Evolutionary conservation across 768 basidiomycete species (phyloP).

Genomic region (Roridomyces roridus): DNA sequence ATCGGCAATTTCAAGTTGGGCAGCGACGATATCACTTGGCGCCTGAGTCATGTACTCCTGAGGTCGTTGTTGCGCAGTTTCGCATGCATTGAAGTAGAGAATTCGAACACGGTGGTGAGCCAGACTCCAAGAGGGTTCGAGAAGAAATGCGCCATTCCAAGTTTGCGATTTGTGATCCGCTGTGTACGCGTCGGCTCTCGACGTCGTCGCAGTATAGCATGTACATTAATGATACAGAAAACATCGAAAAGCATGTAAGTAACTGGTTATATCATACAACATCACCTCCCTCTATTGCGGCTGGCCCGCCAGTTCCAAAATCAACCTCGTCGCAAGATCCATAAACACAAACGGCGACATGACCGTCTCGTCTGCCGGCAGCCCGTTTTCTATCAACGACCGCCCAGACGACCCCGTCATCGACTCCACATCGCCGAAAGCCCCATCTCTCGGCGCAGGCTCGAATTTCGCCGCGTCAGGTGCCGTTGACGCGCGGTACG

Average conservation of each 20-base stretch:
- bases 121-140: too few species aligned
- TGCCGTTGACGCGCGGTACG: conserved; percentile 78
- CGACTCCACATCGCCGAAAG: conserved; percentile 48
- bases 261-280: too few species aligned
- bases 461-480: conserved; percentile 76
- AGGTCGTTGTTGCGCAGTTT: too few species aligned
- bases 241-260: neutral
- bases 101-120: too few species aligned
- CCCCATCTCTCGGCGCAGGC: conserved; percentile 60
- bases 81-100: too few species aligned
- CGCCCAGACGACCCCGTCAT: conserved; percentile 43
- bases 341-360: conserved; percentile 94
- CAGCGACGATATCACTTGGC: too few species aligned
- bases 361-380: conserved; percentile 63
- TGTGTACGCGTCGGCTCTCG: too few species aligned
- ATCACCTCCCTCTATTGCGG: too few species aligned
- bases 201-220: neutral
- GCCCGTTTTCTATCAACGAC: conserved; percentile 58
- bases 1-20: too few species aligned
- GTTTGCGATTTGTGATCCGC: too few species aligned
- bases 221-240: neutral
- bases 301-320: conserved; percentile 86
- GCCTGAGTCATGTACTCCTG: too few species aligned
- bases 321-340: conserved; percentile 93
- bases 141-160: too few species aligned